phyloP scores from a whole-genome alignment of 129 eudicot species.

The Solidago caesia region DNA sequence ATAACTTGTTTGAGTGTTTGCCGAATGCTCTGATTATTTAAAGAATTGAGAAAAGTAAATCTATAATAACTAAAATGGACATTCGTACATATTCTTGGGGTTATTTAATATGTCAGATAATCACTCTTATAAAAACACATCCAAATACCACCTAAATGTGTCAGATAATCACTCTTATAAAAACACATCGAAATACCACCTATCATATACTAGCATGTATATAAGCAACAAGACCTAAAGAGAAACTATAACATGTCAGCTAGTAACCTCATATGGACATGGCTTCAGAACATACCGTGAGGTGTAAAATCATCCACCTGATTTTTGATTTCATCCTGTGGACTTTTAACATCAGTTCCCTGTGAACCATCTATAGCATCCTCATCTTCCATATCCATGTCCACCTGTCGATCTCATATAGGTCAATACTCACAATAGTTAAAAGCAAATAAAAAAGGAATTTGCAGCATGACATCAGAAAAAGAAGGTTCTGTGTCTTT shows the following conservation, averaged over 20 bases:
- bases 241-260: background rate
- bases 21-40: too few relatives aligned
- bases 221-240: background rate
- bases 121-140: too few relatives aligned
- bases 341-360: constrained; percentile 34
- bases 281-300: constrained; percentile 44
- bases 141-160: background rate
- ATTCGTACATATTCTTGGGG: too few relatives aligned
- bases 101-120: too few relatives aligned
- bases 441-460: background rate
- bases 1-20: too few relatives aligned
- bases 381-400: constrained; percentile 95
- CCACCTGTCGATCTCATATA: constrained; percentile 56
- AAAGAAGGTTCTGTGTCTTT: background rate
- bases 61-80: too few relatives aligned
- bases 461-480: background rate
- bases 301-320: constrained; percentile 28
- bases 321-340: constrained; percentile 34
- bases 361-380: constrained; percentile 41
- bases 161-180: too few relatives aligned
- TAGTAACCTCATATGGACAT: constrained; percentile 1
- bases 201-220: background rate
- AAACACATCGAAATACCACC: background rate
- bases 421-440: background rate
- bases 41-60: too few relatives aligned